Percentiles rank a stretch among this genome's conserved stretches.
Evolutionary conservation across 2,329 filamentous ascomycete species (phyloP).

Genomic region (Monilinia fructicola): DNA sequence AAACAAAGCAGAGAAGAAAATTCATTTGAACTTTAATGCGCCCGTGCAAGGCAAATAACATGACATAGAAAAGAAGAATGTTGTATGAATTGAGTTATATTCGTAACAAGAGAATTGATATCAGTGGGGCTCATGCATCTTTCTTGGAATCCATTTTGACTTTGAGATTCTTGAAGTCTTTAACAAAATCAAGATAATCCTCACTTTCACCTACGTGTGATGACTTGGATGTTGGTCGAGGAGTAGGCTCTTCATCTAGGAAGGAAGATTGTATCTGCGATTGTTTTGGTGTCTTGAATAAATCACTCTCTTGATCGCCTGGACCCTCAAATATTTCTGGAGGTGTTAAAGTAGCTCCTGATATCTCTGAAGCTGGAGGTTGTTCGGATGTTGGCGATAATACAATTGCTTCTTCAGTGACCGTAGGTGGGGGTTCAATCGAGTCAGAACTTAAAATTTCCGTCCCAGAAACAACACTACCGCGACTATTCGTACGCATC

Average conservation of each 20-base stretch:
- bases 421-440: conserved; percentile 36
- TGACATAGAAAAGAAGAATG: conserved; percentile 22
- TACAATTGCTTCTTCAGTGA: conserved; percentile 26
- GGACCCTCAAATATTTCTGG: conserved; percentile 34
- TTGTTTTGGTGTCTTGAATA: conserved; percentile 37
- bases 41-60: conserved; percentile 18
- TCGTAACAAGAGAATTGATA: neutral
- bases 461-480: conserved; percentile 58
- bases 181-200: neutral
- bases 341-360: conserved; percentile 35
- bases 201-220: neutral
- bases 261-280: conserved; percentile 23
- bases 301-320: conserved; percentile 31
- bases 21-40: conserved; percentile 11
- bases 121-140: neutral
- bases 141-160: neutral
- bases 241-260: conserved; percentile 19
- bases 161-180: conserved; percentile 3
- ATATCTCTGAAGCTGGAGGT: conserved; percentile 33
- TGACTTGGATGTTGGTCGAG: conserved; percentile 11
- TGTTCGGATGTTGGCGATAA: conserved; percentile 27
- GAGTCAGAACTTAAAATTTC: conserved; percentile 10
- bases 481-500: conserved; percentile 95
- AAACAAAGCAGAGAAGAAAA: conserved; percentile 13
- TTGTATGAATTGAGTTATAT: neutral